phyloP scores from a whole-genome alignment of 345 rosid species.

The Linum usitatissimum region DNA sequence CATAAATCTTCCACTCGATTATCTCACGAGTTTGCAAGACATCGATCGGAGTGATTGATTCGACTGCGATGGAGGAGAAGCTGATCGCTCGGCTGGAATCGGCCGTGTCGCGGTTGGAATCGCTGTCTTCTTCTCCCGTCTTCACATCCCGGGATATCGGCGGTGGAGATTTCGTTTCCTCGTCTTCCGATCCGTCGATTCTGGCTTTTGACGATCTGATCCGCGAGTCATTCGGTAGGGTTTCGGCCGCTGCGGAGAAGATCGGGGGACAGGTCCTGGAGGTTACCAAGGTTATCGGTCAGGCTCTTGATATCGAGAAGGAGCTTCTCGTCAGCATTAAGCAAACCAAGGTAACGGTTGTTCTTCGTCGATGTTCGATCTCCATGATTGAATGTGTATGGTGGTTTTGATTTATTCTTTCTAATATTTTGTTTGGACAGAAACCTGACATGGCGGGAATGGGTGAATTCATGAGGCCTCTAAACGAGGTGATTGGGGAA shows the following conservation, averaged over 20 bases:
- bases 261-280: slow-evolving; percentile 84
- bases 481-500: slow-evolving; percentile 66
- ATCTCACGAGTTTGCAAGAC: no score
- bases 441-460: slow-evolving; percentile 68
- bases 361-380: background rate
- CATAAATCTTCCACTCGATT: no score
- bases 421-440: slow-evolving; percentile 28
- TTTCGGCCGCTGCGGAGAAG: slow-evolving; percentile 58
- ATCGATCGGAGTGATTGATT: no score
- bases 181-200: slow-evolving; percentile 59
- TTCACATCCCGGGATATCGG: slow-evolving; percentile 15
- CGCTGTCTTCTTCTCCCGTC: slow-evolving; percentile 30
- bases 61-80: slow-evolving; percentile 51
- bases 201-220: slow-evolving; percentile 66
- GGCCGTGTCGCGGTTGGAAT: slow-evolving; percentile 70
- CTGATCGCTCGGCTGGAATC: slow-evolving; percentile 65
- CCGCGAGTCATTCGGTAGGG: slow-evolving; percentile 44
- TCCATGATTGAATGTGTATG: background rate
- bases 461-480: slow-evolving; percentile 70
- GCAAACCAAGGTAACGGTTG: slow-evolving; percentile 47
- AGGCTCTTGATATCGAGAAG: slow-evolving; percentile 56
- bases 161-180: slow-evolving; percentile 7
- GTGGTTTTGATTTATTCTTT: slow-evolving; percentile 8
- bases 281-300: slow-evolving; percentile 48
- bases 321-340: slow-evolving; percentile 58